phyloP scores from a whole-genome alignment of 208 protist species.

The Trypanosoma brucei region DNA sequence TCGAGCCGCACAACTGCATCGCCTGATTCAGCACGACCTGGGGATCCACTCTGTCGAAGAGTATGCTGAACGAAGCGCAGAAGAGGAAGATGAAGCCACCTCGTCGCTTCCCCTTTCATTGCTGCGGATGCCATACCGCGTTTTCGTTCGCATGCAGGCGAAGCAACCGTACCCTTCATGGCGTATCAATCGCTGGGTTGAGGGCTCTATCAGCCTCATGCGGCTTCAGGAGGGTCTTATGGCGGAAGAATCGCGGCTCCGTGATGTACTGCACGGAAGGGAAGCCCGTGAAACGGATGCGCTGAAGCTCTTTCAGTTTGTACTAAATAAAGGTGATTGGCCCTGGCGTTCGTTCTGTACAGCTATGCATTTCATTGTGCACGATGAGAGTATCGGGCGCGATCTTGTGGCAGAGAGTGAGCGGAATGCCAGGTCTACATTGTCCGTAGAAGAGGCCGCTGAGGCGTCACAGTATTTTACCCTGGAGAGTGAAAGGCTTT shows the following conservation, averaged over 20 bases:
- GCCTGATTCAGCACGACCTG: slow-evolving; percentile 3
- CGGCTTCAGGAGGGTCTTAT: background rate
- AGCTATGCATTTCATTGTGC: slow-evolving; percentile 10
- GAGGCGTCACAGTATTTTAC: background rate
- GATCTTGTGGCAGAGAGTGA: slow-evolving; percentile 7
- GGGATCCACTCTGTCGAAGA: background rate
- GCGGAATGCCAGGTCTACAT: slow-evolving; percentile 4
- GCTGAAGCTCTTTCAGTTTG: slow-evolving; percentile 8
- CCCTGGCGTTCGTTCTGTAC: slow-evolving; percentile 23
- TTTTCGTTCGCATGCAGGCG: slow-evolving; percentile 18
- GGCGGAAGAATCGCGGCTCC: slow-evolving; percentile 8
- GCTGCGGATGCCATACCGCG: slow-evolving; percentile 18
- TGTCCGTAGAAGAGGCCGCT: slow-evolving; percentile 7
- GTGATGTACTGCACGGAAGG: slow-evolving; percentile 2
- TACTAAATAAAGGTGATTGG: slow-evolving; percentile 28
- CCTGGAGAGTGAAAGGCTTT: background rate
- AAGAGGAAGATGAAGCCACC: background rate
- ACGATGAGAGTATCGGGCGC: slow-evolving; percentile 15
- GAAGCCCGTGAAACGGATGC: slow-evolving; percentile 11
- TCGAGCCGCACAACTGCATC: slow-evolving; percentile 13
- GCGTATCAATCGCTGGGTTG: slow-evolving; percentile 18
- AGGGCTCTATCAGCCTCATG: slow-evolving; percentile 12
- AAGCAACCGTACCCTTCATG: slow-evolving; percentile 15
- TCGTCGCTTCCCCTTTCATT: background rate
- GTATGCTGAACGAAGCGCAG: background rate